A percentile compares a stretch with the other conserved stretches of the same genome.
phyloP scores from a whole-genome alignment of 2,329 filamentous ascomycete species.

The Claviceps sp. region DNA sequence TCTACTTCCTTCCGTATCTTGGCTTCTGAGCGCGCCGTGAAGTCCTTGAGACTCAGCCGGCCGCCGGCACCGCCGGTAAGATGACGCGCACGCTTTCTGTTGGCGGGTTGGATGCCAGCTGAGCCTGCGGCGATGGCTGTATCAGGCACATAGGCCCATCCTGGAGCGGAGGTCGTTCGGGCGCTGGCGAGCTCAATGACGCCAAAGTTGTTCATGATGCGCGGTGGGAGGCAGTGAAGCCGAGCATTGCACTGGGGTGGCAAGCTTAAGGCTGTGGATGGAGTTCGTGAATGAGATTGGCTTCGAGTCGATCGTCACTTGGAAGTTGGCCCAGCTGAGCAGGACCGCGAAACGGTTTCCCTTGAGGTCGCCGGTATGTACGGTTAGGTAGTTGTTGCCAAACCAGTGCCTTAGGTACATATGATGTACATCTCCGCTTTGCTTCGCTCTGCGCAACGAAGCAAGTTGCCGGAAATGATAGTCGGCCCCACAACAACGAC shows the following conservation, averaged over 20 bases:
- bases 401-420: too few relatives aligned
- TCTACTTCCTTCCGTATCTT: conserved; percentile 72
- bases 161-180: conserved; percentile 58
- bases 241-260: background rate
- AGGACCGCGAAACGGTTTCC: too few relatives aligned
- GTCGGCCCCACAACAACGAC: too few relatives aligned
- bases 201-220: conserved; percentile 51
- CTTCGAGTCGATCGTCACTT: too few relatives aligned
- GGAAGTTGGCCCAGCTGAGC: too few relatives aligned
- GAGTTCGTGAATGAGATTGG: too few relatives aligned
- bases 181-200: conserved; percentile 71
- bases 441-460: too few relatives aligned
- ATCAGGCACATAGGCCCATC: conserved; percentile 87
- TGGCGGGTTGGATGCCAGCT: conserved; percentile 35
- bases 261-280: background rate
- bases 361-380: too few relatives aligned
- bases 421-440: too few relatives aligned
- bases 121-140: conserved; percentile 42
- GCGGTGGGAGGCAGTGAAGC: background rate
- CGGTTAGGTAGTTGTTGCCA: too few relatives aligned
- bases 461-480: too few relatives aligned
- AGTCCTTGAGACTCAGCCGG: conserved; percentile 42
- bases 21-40: conserved; percentile 69
- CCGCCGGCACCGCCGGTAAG: conserved; percentile 33
- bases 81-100: conserved; percentile 60